Evolutionary conservation across 1,139 yeast species (phyloP), one percentile per base, ranked within the genome.

Genomic region (Scheffersomyces illinoinensis): DNA sequence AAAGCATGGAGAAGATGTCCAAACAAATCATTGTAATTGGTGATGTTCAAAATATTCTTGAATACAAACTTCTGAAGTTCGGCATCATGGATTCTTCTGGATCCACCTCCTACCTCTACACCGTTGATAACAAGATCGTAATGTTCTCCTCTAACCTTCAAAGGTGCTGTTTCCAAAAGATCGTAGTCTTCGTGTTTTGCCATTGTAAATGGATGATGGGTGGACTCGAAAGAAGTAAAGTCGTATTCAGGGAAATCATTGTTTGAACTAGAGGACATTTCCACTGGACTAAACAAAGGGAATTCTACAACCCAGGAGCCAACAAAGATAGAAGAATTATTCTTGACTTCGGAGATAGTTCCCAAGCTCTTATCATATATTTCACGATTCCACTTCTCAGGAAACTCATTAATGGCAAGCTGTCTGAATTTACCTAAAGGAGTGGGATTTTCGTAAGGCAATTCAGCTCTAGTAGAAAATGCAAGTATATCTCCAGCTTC

Each of bases 191-290:
- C 86, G 1, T 85, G 68, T 54, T 88, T 83, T 1, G 89, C 91
- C 98, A 95, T 95, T 0, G 99, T 95, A 74, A 95, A 95, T 6
- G 99, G 99, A 71, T 95, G 99, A 71, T 95, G 99, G 0, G 98
- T 93, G 0, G 98, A 85, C 56, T 84, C 87, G 56, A 80, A 81
- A 5, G 71, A 67, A 1, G 68, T 59, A 48, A 66, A 71, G 65
- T 86, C 83, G 69, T 91, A 93, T 1, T 58, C 63, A 1, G 98
- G 98, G 67, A 86, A 92, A 2, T 70, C 76, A 6, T 60, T 64
- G 12, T 68, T 75, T 3, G 61, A 53, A 0, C 50, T 59, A 3
- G 61, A 26, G 2, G 59, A 58, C 0, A 69, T 62, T 59, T 87
- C 93, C 1, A 75, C 68, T 0, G 98, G 98, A 58, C 88, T 89